A percentile compares a stretch with the other conserved stretches of the same genome.
phyloP scores from a whole-genome alignment of 2,329 filamentous ascomycete genomes.

The Endothia cerciana region DNA sequence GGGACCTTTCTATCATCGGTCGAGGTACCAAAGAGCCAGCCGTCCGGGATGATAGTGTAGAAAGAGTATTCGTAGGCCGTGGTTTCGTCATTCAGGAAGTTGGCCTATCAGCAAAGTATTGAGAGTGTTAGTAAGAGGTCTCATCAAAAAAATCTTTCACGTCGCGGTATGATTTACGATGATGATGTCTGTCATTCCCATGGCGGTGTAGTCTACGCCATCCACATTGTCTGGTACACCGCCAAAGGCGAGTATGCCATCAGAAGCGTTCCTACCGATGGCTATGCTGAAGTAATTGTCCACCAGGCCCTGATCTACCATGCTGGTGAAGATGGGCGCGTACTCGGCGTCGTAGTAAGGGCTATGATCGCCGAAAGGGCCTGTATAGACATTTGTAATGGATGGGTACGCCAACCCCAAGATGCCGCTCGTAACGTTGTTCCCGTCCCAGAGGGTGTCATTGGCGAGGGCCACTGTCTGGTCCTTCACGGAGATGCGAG shows the following conservation, averaged over 20 bases:
- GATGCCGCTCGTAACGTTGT: conserved; percentile 56
- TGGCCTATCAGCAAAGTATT: conserved; percentile 41
- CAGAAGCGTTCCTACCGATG: conserved; percentile 49
- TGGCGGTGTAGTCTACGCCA: conserved; percentile 33
- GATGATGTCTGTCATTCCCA: conserved; percentile 47
- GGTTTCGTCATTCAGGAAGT: conserved; percentile 41
- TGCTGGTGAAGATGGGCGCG: conserved; percentile 52
- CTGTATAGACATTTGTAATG: conserved; percentile 53
- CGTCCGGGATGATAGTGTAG: conserved; percentile 57
- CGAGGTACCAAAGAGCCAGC: conserved; percentile 48
- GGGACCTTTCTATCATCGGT: conserved; percentile 49
- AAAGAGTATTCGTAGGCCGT: conserved; percentile 53
- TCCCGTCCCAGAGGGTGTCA: conserved; percentile 54
- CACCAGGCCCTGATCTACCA: conserved; percentile 50
- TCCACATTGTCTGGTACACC: conserved; percentile 47
- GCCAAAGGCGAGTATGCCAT: conserved; percentile 52
- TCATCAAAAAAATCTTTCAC: background rate
- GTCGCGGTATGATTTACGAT: conserved; percentile 43
- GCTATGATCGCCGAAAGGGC: conserved; percentile 43
- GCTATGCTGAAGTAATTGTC: conserved; percentile 53
- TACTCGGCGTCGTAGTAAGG: conserved; percentile 47
- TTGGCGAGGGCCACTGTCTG: conserved; percentile 56
- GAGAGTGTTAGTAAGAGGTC: background rate
- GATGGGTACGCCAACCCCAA: conserved; percentile 56
- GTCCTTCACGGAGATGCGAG: conserved; percentile 46